Evolutionary conservation across 75 land plant species (phyloP).

Genomic region (Picea sitchensis): DNA sequence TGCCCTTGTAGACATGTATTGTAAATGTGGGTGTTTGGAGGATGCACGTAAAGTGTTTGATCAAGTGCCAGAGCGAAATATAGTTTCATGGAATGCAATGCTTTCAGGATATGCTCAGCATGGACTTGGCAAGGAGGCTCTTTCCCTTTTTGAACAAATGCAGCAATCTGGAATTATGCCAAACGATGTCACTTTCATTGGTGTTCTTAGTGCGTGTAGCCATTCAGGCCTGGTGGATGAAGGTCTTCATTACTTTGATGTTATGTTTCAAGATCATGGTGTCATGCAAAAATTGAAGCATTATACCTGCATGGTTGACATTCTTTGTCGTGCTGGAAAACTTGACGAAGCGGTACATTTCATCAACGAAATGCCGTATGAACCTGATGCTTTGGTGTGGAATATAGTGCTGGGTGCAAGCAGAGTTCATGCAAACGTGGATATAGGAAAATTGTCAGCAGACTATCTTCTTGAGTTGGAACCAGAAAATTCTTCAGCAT

Average conservation of each 20-base stretch:
- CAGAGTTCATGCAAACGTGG: conserved; percentile 3
- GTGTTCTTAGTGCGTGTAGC: conserved; percentile 27
- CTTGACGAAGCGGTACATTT: conserved; percentile 11
- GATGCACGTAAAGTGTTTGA: conserved; percentile 11
- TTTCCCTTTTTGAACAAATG: conserved; percentile 27
- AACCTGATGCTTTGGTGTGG: conserved; percentile 16
- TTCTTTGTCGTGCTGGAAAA: conserved; percentile 16
- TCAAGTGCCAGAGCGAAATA: conserved; percentile 2
- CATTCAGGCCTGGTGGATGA: conserved; percentile 12
- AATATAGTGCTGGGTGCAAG: conserved; percentile 17
- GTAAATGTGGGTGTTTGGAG: conserved; percentile 4
- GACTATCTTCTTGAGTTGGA: not conserved
- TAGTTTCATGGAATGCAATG: conserved; percentile 30
- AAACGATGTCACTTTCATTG: conserved; percentile 18
- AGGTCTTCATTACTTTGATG: conserved; percentile 8
- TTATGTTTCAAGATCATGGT: conserved; percentile 3
- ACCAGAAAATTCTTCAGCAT: conserved; percentile 9
- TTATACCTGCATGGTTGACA: conserved; percentile 26
- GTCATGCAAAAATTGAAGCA: conserved; percentile 11
- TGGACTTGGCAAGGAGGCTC: conserved; percentile 19
- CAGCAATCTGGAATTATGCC: conserved; percentile 19
- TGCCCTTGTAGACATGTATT: conserved; percentile 22
- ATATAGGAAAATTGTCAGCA: conserved; percentile 8
- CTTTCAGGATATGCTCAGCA: conserved; percentile 25
- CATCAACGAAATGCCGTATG: conserved; percentile 8